Evolutionary conservation across 495 filamentous ascomycete species (phyloP).

Genomic region (Cudoniella acicularis): DNA sequence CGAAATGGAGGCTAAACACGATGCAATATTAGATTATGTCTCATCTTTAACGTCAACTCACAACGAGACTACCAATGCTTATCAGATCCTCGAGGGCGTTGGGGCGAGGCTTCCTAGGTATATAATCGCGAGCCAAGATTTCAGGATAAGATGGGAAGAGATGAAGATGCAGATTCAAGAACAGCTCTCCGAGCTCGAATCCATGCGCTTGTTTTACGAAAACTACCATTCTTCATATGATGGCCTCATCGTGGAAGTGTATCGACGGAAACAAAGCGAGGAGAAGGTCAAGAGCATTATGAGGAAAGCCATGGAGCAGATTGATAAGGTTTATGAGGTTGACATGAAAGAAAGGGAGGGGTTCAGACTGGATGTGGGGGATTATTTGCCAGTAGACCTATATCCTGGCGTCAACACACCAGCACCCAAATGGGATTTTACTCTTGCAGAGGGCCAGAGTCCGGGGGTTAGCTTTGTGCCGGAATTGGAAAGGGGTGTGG

Average conservation of each 20-base stretch:
- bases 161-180: constrained; percentile 64
- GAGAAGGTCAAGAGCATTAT: constrained; percentile 69
- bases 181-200: constrained; percentile 69
- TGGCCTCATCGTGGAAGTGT: constrained; percentile 76
- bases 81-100: constrained; percentile 64
- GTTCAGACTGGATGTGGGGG: constrained; percentile 78
- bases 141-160: constrained; percentile 69
- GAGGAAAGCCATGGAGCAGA: constrained; percentile 66
- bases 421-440: constrained; percentile 50
- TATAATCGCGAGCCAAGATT: constrained; percentile 65
- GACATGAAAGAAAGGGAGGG: constrained; percentile 72
- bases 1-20: constrained; percentile 70
- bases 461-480: constrained; percentile 45
- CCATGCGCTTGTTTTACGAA: constrained; percentile 72
- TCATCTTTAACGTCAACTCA: constrained; percentile 49
- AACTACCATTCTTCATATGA: constrained; percentile 82
- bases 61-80: constrained; percentile 49
- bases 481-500: constrained; percentile 47
- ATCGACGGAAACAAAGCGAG: constrained; percentile 64
- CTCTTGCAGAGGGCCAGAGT: constrained; percentile 20
- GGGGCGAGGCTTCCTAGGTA: constrained; percentile 62
- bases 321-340: constrained; percentile 70
- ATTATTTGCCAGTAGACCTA: constrained; percentile 83
- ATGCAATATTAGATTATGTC: constrained; percentile 52
- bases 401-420: constrained; percentile 68